Conservation (phyloP, 108 stramenopile genomes). For the Nitzschia palea region DNA sequence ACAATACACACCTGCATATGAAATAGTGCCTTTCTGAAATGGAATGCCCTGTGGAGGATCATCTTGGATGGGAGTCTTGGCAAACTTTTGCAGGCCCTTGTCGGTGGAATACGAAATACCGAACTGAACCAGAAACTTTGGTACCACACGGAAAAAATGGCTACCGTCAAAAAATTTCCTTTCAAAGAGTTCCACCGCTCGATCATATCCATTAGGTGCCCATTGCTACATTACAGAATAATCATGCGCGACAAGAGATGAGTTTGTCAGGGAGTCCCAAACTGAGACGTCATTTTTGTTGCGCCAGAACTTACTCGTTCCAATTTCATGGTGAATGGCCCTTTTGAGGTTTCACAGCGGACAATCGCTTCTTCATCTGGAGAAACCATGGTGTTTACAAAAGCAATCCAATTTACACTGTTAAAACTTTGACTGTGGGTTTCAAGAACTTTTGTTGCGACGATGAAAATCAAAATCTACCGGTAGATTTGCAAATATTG, state of each 20-base stretch:
- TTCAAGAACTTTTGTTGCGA: too few species aligned
- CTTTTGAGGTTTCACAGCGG: constrained; percentile 43
- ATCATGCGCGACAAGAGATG: not conserved
- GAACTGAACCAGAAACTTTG: constrained; percentile 89
- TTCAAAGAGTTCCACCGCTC: constrained; percentile 81
- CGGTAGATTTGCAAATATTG: too few species aligned
- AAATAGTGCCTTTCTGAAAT: constrained; percentile 71
- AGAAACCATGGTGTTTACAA: constrained; percentile 12
- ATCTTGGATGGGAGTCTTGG: constrained; percentile 34
- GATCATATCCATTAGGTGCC: constrained; percentile 88
- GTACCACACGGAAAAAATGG: constrained; percentile 78
- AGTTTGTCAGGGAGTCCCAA: too few species aligned
- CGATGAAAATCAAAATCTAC: too few species aligned
- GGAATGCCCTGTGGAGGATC: constrained; percentile 61
- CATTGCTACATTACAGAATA: constrained; percentile 40
- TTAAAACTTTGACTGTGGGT: too few species aligned
- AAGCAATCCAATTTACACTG: too few species aligned
- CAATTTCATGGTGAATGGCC: constrained; percentile 36
- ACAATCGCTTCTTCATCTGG: constrained; percentile 41
- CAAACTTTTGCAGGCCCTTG: constrained; percentile 42
- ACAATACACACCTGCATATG: constrained; percentile 39
- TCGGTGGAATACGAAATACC: constrained; percentile 76
- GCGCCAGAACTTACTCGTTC: constrained; percentile 28
- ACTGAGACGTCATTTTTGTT: too few species aligned
- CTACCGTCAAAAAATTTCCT: constrained; percentile 74